phyloP scores from a whole-genome alignment of 371 early-diverging fungal genomes.

The Syncephalastrum sp. region DNA sequence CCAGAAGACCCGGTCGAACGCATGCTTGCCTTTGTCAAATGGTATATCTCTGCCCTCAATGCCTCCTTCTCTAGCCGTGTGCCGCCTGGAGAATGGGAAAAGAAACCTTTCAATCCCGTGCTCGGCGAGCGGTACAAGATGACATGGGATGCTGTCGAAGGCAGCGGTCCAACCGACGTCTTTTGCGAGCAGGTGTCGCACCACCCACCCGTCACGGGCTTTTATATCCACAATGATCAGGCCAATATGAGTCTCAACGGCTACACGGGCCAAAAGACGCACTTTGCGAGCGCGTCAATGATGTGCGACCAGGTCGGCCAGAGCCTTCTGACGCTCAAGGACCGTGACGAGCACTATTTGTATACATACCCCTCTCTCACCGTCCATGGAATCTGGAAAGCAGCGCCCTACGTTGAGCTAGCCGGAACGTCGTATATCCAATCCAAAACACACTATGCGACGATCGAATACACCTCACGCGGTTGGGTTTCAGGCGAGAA shows the following conservation, averaged over 20 bases:
- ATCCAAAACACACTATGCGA: conserved; percentile 49
- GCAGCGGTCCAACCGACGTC: conserved; percentile 54
- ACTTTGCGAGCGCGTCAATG: conserved; percentile 32
- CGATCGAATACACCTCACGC: conserved; percentile 68
- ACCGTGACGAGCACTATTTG: conserved; percentile 31
- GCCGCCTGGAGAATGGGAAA: conserved; percentile 58
- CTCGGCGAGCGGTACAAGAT: conserved; percentile 75
- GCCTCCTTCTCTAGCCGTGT: conserved; percentile 58
- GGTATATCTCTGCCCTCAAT: conserved; percentile 78
- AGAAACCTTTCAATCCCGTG: conserved; percentile 82
- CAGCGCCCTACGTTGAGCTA: conserved; percentile 70
- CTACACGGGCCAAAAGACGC: conserved; percentile 55
- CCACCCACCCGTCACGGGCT: conserved; percentile 70
- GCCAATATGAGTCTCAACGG: conserved; percentile 65
- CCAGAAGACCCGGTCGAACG: conserved; percentile 60
- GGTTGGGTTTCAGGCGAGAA: conserved; percentile 77
- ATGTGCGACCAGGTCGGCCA: conserved; percentile 41
- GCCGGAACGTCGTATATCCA: conserved; percentile 64
- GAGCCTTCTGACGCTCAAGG: conserved; percentile 19
- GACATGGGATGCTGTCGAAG: conserved; percentile 65
- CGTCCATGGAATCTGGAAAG: conserved; percentile 47
- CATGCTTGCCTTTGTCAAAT: conserved; percentile 64
- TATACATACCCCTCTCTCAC: conserved; percentile 39
- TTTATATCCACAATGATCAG: conserved; percentile 63
- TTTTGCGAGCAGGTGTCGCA: conserved; percentile 72